These are phyloP conservation scores for Kluyveromyces aestuarii DNA, from an alignment of 805 yeast genomes.

Conservation along the genomic window DNA sequence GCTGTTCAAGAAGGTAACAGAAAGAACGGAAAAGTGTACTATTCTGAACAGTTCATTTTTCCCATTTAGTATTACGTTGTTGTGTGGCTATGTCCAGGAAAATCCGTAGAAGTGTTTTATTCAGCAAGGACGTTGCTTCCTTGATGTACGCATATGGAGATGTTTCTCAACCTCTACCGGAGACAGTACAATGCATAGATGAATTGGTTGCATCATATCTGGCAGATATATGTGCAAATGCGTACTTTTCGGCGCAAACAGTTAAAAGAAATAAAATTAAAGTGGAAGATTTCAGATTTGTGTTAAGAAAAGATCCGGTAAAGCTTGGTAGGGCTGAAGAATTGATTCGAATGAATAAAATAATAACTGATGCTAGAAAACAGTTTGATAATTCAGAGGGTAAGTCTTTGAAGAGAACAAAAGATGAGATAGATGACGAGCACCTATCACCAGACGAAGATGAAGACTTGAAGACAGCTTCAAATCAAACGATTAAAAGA, in stretches of 20 bases:
- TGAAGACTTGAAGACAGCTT: slow-evolving; percentile 14
- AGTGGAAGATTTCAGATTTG: slow-evolving; percentile 66
- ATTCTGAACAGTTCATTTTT: too few relatives aligned
- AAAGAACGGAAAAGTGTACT: too few relatives aligned
- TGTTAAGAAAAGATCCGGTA: slow-evolving; percentile 53
- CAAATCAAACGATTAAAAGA: background rate
- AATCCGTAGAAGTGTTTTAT: slow-evolving; percentile 35
- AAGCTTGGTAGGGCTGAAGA: slow-evolving; percentile 66
- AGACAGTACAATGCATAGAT: slow-evolving; percentile 56
- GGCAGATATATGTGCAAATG: slow-evolving; percentile 50
- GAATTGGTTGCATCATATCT: slow-evolving; percentile 59
- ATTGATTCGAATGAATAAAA: slow-evolving; percentile 48
- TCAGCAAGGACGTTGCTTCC: slow-evolving; percentile 45
- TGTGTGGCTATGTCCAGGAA: slow-evolving; percentile 23
- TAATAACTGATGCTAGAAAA: slow-evolving; percentile 56
- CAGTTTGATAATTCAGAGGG: slow-evolving; percentile 58
- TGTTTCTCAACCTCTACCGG: slow-evolving; percentile 54
- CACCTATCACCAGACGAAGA: slow-evolving; percentile 20
- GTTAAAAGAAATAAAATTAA: slow-evolving; percentile 52
- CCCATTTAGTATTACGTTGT: background rate
- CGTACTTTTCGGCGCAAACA: slow-evolving; percentile 40
- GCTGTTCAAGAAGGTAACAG: too few relatives aligned
- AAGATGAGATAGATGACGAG: slow-evolving; percentile 19
- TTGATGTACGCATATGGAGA: slow-evolving; percentile 68
- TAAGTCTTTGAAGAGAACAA: slow-evolving; percentile 26